A percentile compares a stretch with the other conserved stretches of the same genome.
Conservation (phyloP, 2,329 filamentous ascomycete genomes). For the Aspergillus japonicus region DNA sequence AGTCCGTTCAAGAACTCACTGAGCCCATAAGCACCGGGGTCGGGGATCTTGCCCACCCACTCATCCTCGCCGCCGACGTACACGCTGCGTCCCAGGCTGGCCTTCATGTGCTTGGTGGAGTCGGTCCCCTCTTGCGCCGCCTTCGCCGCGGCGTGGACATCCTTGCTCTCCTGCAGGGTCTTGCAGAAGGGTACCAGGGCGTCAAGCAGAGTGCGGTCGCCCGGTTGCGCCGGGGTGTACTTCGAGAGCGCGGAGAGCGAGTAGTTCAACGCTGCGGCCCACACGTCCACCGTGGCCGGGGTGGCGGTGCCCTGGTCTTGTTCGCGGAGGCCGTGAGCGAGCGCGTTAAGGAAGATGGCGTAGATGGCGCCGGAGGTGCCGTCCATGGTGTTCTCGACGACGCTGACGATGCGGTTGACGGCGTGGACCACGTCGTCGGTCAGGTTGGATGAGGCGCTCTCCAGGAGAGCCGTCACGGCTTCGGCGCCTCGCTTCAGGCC, state of each 20-base stretch:
- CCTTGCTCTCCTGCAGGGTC: constrained; percentile 62
- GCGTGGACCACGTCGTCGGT: constrained; percentile 60
- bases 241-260: constrained; percentile 69
- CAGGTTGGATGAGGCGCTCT: constrained; percentile 40
- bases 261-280: constrained; percentile 68
- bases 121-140: constrained; percentile 75
- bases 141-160: constrained; percentile 70
- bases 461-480: constrained; percentile 49
- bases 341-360: constrained; percentile 86
- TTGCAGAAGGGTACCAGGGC: constrained; percentile 85
- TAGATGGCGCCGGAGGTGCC: constrained; percentile 75
- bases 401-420: constrained; percentile 59
- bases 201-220: constrained; percentile 88
- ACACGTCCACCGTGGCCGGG: constrained; percentile 52
- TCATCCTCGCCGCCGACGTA: constrained; percentile 69
- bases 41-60: constrained; percentile 70
- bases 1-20: constrained; percentile 79
- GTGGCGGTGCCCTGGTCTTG: constrained; percentile 49
- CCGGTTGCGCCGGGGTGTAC: constrained; percentile 86
- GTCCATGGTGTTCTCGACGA: constrained; percentile 70
- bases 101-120: constrained; percentile 86
- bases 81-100: constrained; percentile 78
- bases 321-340: constrained; percentile 66
- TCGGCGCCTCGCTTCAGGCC: constrained; percentile 85
- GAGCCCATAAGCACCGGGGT: constrained; percentile 76